Percentiles rank a stretch among this genome's conserved stretches.
Evolutionary conservation across 2,329 filamentous ascomycete species (phyloP).

Genomic region (Atkinsonella hypoxylon): DNA sequence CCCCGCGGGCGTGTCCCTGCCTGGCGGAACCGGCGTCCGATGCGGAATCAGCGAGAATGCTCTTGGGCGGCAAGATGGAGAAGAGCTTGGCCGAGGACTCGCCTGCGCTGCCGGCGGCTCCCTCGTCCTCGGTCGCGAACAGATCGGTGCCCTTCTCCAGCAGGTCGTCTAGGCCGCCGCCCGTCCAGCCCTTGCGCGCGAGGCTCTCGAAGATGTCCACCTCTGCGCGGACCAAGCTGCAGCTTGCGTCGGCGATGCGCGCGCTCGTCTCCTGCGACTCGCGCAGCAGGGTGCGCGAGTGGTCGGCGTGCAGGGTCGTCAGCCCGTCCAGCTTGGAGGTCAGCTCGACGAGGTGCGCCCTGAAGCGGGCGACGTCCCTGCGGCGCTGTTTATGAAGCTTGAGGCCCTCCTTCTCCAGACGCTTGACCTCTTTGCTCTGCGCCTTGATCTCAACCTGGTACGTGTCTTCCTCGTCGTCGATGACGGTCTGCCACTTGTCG

Average conservation of each 20-base stretch:
- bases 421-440: conserved; percentile 48
- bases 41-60: conserved; percentile 44
- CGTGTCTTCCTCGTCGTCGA: conserved; percentile 51
- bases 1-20: conserved; percentile 30
- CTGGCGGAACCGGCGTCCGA: conserved; percentile 23
- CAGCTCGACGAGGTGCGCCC: conserved; percentile 51
- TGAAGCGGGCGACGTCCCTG: conserved; percentile 48
- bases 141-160: conserved; percentile 52
- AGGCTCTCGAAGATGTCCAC: conserved; percentile 58
- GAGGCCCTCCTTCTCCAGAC: conserved; percentile 52
- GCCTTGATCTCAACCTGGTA: conserved; percentile 44
- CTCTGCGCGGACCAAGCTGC: conserved; percentile 53
- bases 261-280: conserved; percentile 54
- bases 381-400: conserved; percentile 48
- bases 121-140: conserved; percentile 33
- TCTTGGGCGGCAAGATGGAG: conserved; percentile 51
- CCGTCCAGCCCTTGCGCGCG: conserved; percentile 55
- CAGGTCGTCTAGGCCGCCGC: conserved; percentile 53
- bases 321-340: conserved; percentile 51
- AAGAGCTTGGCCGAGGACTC: conserved; percentile 40
- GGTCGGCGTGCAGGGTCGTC: conserved; percentile 46
- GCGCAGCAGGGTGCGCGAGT: conserved; percentile 45
- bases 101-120: conserved; percentile 13
- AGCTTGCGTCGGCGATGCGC: conserved; percentile 51
- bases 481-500: conserved; percentile 50